Conservation (phyloP, 78 protist genomes). For the Blattamonas nauphoetae region DNA sequence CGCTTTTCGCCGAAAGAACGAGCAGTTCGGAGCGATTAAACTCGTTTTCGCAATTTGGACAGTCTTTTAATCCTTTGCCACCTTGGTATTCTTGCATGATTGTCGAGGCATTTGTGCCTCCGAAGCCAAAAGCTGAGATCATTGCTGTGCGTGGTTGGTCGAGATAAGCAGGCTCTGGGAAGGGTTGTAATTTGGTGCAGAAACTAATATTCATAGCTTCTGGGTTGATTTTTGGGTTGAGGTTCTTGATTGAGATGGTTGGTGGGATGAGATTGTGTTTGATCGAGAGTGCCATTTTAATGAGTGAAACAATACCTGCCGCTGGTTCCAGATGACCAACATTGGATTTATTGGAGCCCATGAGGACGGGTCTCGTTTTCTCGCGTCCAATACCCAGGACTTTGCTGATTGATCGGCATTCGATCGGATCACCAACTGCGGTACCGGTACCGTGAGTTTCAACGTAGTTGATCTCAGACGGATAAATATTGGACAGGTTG, state of each 20-base stretch:
- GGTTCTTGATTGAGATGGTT: not conserved
- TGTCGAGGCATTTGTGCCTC: slow-evolving; percentile 3
- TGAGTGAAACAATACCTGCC: slow-evolving; percentile 18
- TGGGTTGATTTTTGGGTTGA: slow-evolving; percentile 2
- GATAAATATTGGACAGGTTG: not conserved
- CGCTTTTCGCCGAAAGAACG: not conserved
- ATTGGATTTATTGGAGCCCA: slow-evolving; percentile 14
- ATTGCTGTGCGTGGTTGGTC: not conserved
- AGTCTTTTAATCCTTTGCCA: not conserved
- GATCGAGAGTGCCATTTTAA: not conserved
- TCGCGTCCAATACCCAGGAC: not conserved
- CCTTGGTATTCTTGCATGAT: not conserved
- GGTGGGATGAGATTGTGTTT: not conserved
- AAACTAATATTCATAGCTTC: not conserved
- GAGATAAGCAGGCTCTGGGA: not conserved
- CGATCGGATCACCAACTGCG: slow-evolving; percentile 5
- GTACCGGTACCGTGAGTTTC: slow-evolving; percentile 15
- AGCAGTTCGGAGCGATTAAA: not conserved
- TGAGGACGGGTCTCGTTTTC: not conserved
- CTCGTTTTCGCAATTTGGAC: not conserved
- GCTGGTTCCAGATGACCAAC: not conserved
- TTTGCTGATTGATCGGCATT: not conserved
- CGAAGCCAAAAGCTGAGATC: slow-evolving; percentile 4
- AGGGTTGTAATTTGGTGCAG: not conserved
- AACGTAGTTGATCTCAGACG: not conserved